phyloP scores from a whole-genome alignment of 148 eudicot species.

The Persicaria maculosa region DNA sequence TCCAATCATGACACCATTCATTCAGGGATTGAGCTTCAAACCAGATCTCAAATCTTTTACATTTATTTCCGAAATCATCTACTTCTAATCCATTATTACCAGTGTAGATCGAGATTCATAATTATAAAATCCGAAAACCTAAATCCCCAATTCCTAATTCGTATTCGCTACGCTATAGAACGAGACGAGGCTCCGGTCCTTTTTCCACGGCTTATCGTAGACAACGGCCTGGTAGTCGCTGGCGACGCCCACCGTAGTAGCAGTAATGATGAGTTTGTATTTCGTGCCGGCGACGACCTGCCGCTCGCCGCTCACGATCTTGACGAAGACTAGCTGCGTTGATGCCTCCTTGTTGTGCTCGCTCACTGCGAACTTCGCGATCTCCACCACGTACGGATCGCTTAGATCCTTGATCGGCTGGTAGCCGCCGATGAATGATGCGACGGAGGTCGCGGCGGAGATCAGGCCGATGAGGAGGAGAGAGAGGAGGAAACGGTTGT shows the following conservation, averaged over 20 bases:
- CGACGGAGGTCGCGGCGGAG: not conserved
- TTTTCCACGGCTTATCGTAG: constrained; percentile 27
- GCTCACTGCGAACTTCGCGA: constrained; percentile 33
- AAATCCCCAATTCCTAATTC: not conserved
- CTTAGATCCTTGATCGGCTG: constrained; percentile 24
- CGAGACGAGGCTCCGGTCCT: constrained; percentile 18
- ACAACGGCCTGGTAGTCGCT: constrained; percentile 27
- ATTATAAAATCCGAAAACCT: no score
- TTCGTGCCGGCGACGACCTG: constrained; percentile 39
- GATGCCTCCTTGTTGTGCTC: constrained; percentile 27
- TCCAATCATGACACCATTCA: no score
- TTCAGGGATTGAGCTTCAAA: no score
- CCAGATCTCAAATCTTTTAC: no score
- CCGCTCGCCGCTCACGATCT: constrained; percentile 21
- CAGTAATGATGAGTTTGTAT: constrained; percentile 28
- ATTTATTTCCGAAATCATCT: no score
- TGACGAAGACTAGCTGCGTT: constrained; percentile 1
- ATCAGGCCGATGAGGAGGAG: not conserved
- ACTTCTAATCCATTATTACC: no score
- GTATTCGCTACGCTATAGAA: constrained; percentile 15
- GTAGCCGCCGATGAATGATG: constrained; percentile 18
- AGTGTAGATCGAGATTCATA: no score
- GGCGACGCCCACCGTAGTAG: constrained; percentile 15
- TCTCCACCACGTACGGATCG: constrained; percentile 21
- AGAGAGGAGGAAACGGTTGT: not conserved